These are phyloP conservation scores for Clavispora asparagi DNA, from an alignment of 805 yeast genomes.

Conservation along the genomic window DNA sequence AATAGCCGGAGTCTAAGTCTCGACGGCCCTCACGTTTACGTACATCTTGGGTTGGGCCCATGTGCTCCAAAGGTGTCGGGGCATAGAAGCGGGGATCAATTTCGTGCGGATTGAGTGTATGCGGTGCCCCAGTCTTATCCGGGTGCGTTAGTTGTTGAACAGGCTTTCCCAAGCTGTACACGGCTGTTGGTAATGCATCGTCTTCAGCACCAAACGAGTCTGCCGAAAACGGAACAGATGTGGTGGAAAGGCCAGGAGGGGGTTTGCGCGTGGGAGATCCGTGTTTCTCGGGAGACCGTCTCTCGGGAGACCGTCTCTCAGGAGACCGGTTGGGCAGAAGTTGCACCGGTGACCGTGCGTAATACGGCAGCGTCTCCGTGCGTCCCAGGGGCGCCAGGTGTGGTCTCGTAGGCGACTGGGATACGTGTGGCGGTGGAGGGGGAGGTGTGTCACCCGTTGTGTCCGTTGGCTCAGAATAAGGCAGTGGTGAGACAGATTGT, in stretches of 20 bases:
- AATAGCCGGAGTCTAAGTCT: constrained; percentile 33
- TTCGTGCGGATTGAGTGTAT: constrained; percentile 11
- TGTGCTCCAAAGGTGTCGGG: constrained; percentile 44
- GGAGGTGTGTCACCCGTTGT: background rate
- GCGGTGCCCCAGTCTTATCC: constrained; percentile 1
- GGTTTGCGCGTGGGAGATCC: constrained; percentile 9
- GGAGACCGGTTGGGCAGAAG: background rate
- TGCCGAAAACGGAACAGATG: constrained; percentile 38
- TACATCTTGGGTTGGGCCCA: constrained; percentile 18
- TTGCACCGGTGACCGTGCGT: background rate
- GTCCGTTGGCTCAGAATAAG: too few species aligned
- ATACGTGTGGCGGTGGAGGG: background rate
- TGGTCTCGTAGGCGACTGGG: background rate
- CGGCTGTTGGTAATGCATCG: constrained; percentile 29
- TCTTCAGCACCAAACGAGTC: constrained; percentile 35
- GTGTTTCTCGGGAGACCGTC: background rate
- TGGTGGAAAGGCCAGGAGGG: constrained; percentile 11
- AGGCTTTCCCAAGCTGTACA: constrained; percentile 30
- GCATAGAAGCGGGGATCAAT: constrained; percentile 37
- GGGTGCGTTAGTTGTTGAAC: constrained; percentile 26
- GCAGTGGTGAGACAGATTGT: too few species aligned
- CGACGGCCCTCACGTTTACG: constrained; percentile 22
- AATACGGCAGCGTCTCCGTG: background rate
- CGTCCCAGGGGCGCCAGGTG: background rate
- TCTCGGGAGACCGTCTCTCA: too few species aligned